Conservation (phyloP, 768 basidiomycete genomes). For the Tulasnella sp. region DNA sequence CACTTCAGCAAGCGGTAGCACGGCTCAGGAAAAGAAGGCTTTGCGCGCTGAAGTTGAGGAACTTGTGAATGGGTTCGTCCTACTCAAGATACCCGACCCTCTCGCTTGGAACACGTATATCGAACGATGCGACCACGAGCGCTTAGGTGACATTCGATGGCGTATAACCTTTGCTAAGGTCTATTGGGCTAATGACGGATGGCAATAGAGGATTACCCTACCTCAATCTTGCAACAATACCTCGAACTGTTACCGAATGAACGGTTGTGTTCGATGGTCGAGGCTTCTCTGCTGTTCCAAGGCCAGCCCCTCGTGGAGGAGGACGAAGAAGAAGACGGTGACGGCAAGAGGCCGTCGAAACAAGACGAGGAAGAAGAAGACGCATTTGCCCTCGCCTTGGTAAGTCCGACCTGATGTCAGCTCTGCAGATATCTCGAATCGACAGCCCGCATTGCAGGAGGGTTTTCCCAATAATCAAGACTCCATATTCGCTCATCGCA, state of each 20-base stretch:
- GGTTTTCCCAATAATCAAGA: constrained; percentile 43
- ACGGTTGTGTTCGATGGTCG: constrained; percentile 48
- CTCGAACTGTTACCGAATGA: constrained; percentile 56
- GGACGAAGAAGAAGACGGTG: constrained; percentile 35
- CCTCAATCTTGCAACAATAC: constrained; percentile 50
- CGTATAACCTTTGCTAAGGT: not conserved
- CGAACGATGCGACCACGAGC: constrained; percentile 62
- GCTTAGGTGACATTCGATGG: constrained; percentile 45
- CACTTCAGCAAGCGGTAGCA: constrained; percentile 39
- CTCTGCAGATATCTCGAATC: not conserved
- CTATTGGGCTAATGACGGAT: constrained; percentile 15
- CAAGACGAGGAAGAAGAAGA: constrained; percentile 42
- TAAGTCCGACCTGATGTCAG: constrained; percentile 31
- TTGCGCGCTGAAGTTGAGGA: constrained; percentile 55
- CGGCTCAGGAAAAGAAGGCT: constrained; percentile 36
- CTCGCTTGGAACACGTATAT: constrained; percentile 73
- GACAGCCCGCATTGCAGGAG: constrained; percentile 37
- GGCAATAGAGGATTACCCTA: constrained; percentile 52
- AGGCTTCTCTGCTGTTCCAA: constrained; percentile 60
- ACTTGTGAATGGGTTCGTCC: constrained; percentile 63
- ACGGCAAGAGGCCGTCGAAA: constrained; percentile 25
- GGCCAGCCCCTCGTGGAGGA: constrained; percentile 36
- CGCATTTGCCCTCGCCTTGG: constrained; percentile 54
- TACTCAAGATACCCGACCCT: constrained; percentile 70
- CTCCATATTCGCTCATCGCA: constrained; percentile 59